Evolutionary conservation across 345 rosid species (phyloP).

Genomic region (Arabidopsis suecica): DNA sequence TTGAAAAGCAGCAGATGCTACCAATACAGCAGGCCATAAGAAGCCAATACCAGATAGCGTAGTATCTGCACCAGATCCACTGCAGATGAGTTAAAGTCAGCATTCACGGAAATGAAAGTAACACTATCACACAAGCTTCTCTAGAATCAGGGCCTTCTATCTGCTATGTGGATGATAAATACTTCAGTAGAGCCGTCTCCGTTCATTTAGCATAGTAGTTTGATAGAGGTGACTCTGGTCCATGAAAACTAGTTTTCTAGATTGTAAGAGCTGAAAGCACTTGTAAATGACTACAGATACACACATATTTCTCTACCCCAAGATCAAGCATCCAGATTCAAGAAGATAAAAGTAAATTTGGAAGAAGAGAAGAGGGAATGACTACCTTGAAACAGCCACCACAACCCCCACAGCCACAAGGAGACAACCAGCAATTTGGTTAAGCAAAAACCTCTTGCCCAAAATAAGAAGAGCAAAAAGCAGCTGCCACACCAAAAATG

Average conservation of each 20-base stretch:
- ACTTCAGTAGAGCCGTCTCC: not conserved
- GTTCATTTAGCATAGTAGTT: not conserved
- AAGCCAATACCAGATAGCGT: conserved; percentile 60
- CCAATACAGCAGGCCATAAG: conserved; percentile 77
- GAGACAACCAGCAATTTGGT: conserved; percentile 74
- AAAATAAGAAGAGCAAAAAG: conserved; percentile 65
- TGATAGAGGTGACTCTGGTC: not conserved
- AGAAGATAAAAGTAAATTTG: conserved; percentile 17
- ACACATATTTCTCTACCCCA: not conserved
- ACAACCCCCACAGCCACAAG: conserved; percentile 82
- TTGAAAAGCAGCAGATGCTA: conserved; percentile 83
- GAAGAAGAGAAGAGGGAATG: not conserved
- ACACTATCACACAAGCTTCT: conserved; percentile 13
- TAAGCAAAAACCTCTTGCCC: conserved; percentile 63
- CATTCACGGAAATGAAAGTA: not conserved
- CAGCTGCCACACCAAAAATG: conserved; percentile 90
- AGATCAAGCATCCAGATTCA: conserved; percentile 2
- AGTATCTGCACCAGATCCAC: conserved; percentile 75
- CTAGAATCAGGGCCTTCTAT: conserved; percentile 5
- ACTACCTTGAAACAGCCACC: conserved; percentile 79
- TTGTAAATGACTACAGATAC: not conserved
- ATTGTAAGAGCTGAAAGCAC: not conserved
- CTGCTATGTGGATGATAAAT: not conserved
- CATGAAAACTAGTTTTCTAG: not conserved
- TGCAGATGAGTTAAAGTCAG: conserved; percentile 48